These are phyloP conservation scores for Scleroderma citrinum DNA, from an alignment of 768 basidiomycete genomes.

Conservation along the genomic window DNA sequence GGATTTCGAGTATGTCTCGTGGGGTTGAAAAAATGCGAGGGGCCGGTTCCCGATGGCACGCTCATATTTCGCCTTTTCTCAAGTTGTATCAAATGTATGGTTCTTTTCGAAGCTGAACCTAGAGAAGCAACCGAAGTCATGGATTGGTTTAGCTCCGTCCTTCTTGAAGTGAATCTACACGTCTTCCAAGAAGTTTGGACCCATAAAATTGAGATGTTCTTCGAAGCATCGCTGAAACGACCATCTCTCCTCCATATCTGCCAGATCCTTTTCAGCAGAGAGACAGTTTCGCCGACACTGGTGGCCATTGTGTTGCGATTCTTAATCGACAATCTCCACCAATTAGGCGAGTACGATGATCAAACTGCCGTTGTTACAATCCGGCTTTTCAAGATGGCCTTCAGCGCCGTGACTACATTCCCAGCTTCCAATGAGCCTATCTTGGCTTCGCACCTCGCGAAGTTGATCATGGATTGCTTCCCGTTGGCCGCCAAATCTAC, in stretches of 20 bases:
- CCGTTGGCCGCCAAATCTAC: constrained; percentile 87
- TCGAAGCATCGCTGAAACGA: constrained; percentile 71
- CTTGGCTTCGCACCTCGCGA: constrained; percentile 87
- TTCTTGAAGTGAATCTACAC: constrained; percentile 80
- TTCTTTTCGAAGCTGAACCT: constrained; percentile 69
- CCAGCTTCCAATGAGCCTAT: constrained; percentile 82
- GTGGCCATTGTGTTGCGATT: constrained; percentile 86
- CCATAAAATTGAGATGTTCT: constrained; percentile 86
- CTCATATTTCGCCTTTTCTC: constrained; percentile 85
- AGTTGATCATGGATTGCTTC: constrained; percentile 94
- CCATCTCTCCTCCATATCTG: constrained; percentile 78
- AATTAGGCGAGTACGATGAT: constrained; percentile 82
- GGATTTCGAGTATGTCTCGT: constrained; percentile 78
- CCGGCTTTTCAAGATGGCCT: constrained; percentile 93
- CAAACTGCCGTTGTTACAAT: constrained; percentile 78
- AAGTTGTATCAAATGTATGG: constrained; percentile 77
- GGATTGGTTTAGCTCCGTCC: constrained; percentile 71
- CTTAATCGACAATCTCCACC: constrained; percentile 73
- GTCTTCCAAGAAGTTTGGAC: constrained; percentile 98
- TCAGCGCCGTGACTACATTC: constrained; percentile 73
- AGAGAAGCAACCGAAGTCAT: constrained; percentile 72
- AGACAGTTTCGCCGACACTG: constrained; percentile 70
- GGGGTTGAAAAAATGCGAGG: constrained; percentile 74
- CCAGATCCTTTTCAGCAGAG: constrained; percentile 75
- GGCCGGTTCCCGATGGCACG: constrained; percentile 76